These are phyloP conservation scores for Suillus americanus DNA, from an alignment of 768 basidiomycete species.

Conservation along the genomic window DNA sequence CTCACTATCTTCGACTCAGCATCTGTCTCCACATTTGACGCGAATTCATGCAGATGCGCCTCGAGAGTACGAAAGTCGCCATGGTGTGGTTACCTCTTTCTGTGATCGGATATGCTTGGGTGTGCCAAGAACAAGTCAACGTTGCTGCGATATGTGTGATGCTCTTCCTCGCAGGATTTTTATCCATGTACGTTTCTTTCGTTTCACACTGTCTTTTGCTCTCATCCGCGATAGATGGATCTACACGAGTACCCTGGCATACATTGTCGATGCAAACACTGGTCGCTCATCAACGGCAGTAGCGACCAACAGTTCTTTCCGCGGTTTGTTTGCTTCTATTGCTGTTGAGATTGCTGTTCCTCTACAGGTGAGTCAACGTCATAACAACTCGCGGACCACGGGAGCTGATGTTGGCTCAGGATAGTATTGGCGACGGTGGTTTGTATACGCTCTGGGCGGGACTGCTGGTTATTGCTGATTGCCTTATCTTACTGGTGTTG, in stretches of 20 bases:
- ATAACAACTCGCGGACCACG: neutral
- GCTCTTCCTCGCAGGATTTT: constrained; percentile 72
- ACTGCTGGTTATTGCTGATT: constrained; percentile 50
- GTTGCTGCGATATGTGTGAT: constrained; percentile 69
- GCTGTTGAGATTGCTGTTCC: constrained; percentile 79
- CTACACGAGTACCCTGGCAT: constrained; percentile 72
- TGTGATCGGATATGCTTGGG: constrained; percentile 74
- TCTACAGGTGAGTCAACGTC: constrained; percentile 41
- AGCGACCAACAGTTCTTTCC: constrained; percentile 73
- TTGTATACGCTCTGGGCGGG: constrained; percentile 44
- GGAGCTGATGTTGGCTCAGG: neutral
- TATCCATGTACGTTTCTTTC: constrained; percentile 52
- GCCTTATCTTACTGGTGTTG: constrained; percentile 56
- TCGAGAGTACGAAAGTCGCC: constrained; percentile 59
- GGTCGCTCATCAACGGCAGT: constrained; percentile 79
- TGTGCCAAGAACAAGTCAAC: constrained; percentile 60
- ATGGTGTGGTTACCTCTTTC: constrained; percentile 55
- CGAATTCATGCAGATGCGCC: constrained; percentile 55
- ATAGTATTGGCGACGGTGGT: constrained; percentile 29
- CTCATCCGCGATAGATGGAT: constrained; percentile 40
- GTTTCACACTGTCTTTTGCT: neutral
- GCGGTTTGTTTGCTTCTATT: constrained; percentile 68
- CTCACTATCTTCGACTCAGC: constrained; percentile 7
- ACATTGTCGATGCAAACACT: constrained; percentile 82
- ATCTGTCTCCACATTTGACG: neutral